Conservation (phyloP, 2,329 filamentous ascomycete genomes). For the Fusarium continuum region DNA sequence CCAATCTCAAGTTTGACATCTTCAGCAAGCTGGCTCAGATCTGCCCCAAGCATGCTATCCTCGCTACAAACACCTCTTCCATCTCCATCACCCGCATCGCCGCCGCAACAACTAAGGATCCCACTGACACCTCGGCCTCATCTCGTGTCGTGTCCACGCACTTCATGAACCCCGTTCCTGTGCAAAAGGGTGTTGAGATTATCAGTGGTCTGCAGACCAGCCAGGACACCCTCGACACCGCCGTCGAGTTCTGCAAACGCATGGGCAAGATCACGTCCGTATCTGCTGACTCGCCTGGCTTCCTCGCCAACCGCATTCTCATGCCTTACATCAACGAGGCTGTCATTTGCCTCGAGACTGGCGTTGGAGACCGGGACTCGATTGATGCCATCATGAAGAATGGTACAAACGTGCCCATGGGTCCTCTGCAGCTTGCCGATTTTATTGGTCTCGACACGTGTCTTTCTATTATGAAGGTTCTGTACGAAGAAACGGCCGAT, state of each 20-base stretch:
- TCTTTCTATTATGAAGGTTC: conserved; percentile 94
- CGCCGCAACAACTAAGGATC: conserved; percentile 80
- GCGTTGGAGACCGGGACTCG: conserved; percentile 85
- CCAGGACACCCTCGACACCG: conserved; percentile 79
- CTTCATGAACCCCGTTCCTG: conserved; percentile 98
- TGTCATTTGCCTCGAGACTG: conserved; percentile 93
- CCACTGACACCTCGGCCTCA: conserved; percentile 80
- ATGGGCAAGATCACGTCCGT: conserved; percentile 94
- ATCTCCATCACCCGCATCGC: conserved; percentile 98
- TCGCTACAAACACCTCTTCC: conserved; percentile 98
- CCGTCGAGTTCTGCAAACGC: conserved; percentile 83
- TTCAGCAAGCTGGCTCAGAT: conserved; percentile 85
- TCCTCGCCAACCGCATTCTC: conserved; percentile 93
- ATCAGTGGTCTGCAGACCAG: conserved; percentile 95
- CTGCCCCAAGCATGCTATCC: conserved; percentile 83
- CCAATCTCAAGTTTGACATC: conserved; percentile 85
- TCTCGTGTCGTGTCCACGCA: conserved; percentile 94
- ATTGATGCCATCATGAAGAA: conserved; percentile 99
- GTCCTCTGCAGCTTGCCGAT: conserved; percentile 89
- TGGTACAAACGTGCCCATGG: conserved; percentile 98
- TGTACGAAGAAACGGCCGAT: conserved; percentile 91
- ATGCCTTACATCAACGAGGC: conserved; percentile 99
- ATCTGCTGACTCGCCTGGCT: conserved; percentile 90
- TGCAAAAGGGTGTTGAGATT: conserved; percentile 98
- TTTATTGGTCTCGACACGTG: conserved; percentile 98